These are phyloP conservation scores for Sclerospora graminicola DNA, from an alignment of 352 stramenopile species.

Conservation along the genomic window DNA sequence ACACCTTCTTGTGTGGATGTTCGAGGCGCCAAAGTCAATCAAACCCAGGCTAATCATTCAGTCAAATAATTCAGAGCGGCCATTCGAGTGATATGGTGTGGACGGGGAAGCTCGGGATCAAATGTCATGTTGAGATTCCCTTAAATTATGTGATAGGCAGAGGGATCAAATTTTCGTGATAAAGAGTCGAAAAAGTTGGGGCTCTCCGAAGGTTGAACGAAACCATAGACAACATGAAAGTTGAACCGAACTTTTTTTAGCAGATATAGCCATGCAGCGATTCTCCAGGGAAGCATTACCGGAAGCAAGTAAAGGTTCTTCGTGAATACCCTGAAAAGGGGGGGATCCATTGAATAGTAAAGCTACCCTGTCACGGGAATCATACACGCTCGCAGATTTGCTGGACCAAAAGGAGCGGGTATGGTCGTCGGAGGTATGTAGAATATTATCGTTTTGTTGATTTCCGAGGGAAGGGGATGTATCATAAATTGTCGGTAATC, in stretches of 20 bases:
- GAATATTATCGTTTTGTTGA: no score
- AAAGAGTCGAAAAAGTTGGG: not conserved
- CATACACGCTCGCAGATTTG: no score
- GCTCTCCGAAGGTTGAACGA: not conserved
- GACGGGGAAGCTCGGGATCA: not conserved
- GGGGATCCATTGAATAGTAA: not conserved
- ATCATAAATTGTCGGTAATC: not conserved
- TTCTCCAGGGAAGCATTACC: not conserved
- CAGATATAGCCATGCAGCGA: not conserved
- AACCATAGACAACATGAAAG: constrained; percentile 2
- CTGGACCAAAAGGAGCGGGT: no score
- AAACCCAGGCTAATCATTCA: constrained; percentile 1
- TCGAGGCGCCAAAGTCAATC: not conserved
- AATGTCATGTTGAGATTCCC: constrained; percentile 2
- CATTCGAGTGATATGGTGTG: not conserved
- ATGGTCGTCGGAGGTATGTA: no score
- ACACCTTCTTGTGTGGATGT: not conserved
- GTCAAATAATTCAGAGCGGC: not conserved
- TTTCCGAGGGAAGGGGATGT: not conserved
- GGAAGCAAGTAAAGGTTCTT: not conserved
- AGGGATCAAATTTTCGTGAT: not conserved
- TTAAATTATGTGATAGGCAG: not conserved
- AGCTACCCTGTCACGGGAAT: no score
- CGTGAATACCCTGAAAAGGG: not conserved
- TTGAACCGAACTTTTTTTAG: not conserved